Evolutionary conservation across 257 asterid genomes (phyloP).

Genomic region (Linderniella brevidens): DNA sequence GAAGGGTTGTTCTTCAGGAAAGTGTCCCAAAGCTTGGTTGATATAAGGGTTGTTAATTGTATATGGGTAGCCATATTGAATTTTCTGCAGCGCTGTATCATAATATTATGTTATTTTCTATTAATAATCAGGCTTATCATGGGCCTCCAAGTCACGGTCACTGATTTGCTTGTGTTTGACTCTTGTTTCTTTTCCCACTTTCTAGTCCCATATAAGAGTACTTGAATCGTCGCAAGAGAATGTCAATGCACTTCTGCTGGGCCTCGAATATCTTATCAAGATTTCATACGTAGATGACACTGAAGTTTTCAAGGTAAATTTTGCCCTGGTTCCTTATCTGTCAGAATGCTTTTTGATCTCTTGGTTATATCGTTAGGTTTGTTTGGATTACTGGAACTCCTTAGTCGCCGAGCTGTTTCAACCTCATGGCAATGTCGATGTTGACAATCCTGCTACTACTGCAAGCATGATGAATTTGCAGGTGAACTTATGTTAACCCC

Average conservation of each 20-base stretch:
- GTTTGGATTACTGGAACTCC: constrained; percentile 96
- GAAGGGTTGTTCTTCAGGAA: too few relatives aligned
- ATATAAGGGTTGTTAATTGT: too few relatives aligned
- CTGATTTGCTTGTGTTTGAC: too few relatives aligned
- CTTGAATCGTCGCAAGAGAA: constrained; percentile 73
- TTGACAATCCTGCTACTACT: constrained; percentile 48
- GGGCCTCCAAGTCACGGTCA: not conserved
- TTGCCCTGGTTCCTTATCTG: not conserved
- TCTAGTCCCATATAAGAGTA: constrained; percentile 76
- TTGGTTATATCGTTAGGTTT: constrained; percentile 37
- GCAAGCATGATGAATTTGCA: constrained; percentile 73
- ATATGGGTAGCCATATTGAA: too few relatives aligned
- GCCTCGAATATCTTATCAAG: constrained; percentile 81
- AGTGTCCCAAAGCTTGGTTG: too few relatives aligned
- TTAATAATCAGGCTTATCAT: not conserved
- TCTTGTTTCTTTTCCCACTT: too few relatives aligned
- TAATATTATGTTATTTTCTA: too few relatives aligned
- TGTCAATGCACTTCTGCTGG: constrained; percentile 44
- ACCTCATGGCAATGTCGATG: constrained; percentile 46
- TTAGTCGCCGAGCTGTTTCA: constrained; percentile 79
- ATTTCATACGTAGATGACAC: constrained; percentile 96
- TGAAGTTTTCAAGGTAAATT: constrained; percentile 86
- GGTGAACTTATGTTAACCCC: constrained; percentile 19
- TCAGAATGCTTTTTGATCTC: not conserved
- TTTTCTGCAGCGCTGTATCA: too few relatives aligned